These are phyloP conservation scores for Populus tomentosa DNA, from an alignment of 441 rosid genomes.

Conservation along the genomic window DNA sequence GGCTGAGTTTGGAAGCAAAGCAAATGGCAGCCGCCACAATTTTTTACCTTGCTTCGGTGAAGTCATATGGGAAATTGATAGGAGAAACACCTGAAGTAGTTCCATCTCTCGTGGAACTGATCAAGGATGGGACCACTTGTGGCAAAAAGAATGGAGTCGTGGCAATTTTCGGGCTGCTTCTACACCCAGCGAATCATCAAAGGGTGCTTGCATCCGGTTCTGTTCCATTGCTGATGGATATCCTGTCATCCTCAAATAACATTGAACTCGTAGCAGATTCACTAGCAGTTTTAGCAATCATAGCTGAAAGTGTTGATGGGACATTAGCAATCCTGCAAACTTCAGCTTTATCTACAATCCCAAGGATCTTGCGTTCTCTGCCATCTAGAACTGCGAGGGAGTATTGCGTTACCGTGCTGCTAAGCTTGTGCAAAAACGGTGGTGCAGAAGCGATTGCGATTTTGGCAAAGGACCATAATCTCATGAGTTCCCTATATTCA, in stretches of 20 bases:
- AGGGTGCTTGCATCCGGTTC: constrained; percentile 49
- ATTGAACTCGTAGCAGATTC: constrained; percentile 50
- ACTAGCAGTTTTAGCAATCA: constrained; percentile 50
- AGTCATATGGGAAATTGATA: constrained; percentile 45
- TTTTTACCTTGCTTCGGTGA: constrained; percentile 60
- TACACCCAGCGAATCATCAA: constrained; percentile 37
- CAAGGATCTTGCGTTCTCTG: constrained; percentile 27
- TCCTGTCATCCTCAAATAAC: constrained; percentile 35
- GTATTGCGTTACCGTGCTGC: constrained; percentile 47
- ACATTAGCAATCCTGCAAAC: constrained; percentile 38
- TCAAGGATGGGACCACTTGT: constrained; percentile 43
- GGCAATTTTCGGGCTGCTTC: constrained; percentile 48
- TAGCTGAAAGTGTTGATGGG: constrained; percentile 51
- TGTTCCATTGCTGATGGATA: constrained; percentile 40
- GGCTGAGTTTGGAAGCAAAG: constrained; percentile 52
- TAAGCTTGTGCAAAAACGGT: constrained; percentile 43
- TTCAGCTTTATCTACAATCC: constrained; percentile 33
- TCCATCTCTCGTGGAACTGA: constrained; percentile 48
- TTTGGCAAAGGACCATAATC: constrained; percentile 35
- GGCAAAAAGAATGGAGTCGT: constrained; percentile 67
- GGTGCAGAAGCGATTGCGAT: constrained; percentile 39
- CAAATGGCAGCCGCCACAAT: constrained; percentile 67
- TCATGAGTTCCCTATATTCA: constrained; percentile 48
- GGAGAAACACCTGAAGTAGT: constrained; percentile 55
- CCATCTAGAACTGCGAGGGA: constrained; percentile 44